Evolutionary conservation across 306 rosid genomes (phyloP).

Genomic region (Vigna hirtella): DNA sequence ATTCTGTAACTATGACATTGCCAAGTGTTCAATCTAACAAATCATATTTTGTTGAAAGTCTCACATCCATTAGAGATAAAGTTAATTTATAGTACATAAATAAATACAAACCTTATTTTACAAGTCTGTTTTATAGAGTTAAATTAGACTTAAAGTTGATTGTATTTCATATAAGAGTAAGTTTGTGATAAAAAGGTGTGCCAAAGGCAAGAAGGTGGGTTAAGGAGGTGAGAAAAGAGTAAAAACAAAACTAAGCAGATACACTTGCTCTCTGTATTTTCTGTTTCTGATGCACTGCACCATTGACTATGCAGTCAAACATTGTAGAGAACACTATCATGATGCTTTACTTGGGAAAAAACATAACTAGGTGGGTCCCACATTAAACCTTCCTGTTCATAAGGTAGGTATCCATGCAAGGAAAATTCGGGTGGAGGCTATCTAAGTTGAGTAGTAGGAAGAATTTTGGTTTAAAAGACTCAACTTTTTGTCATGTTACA

Average conservation of each 20-base stretch:
- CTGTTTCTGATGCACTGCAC: constrained; percentile 34
- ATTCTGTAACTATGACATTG: not conserved
- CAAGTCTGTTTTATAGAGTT: no score
- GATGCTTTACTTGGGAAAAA: constrained; percentile 28
- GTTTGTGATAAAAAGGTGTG: constrained; percentile 25
- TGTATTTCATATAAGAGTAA: not conserved
- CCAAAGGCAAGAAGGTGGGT: constrained; percentile 46
- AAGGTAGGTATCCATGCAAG: constrained; percentile 24
- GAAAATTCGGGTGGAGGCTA: not conserved
- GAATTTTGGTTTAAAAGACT: not conserved
- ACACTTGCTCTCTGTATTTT: constrained; percentile 22
- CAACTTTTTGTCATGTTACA: not conserved
- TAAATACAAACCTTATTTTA: no score
- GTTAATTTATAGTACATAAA: no score
- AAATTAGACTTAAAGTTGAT: no score
- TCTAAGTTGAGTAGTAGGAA: constrained; percentile 13
- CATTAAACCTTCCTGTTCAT: not conserved
- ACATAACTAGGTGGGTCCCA: constrained; percentile 11
- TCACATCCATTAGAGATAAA: fast-evolving
- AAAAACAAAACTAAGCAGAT: constrained; percentile 42
- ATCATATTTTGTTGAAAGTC: not conserved
- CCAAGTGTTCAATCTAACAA: not conserved
- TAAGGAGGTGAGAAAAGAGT: constrained; percentile 60
- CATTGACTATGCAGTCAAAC: constrained; percentile 32
- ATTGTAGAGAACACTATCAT: constrained; percentile 12